A percentile compares a stretch with the other conserved stretches of the same genome.
Evolutionary conservation across 202 grass and related monocot genomes (phyloP).

Genomic region (Dendrocalamus latiflorus): DNA sequence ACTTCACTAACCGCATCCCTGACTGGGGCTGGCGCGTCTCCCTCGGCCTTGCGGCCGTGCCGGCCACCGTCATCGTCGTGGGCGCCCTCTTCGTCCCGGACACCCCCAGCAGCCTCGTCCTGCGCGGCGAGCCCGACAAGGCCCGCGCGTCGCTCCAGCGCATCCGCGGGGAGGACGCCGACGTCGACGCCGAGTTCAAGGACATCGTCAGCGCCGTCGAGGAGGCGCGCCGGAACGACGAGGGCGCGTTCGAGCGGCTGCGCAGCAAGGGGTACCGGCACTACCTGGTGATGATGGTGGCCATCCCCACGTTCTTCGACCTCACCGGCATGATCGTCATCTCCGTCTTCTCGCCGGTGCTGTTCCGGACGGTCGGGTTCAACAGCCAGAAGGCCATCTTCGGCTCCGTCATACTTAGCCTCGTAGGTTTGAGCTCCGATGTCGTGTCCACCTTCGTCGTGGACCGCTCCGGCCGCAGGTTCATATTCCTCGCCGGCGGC

Average conservation of each 20-base stretch:
- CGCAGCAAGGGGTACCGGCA: conserved; percentile 6
- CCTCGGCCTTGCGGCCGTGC: neutral
- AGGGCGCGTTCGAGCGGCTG: neutral
- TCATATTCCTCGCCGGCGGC: conserved; percentile 30
- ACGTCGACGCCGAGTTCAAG: neutral
- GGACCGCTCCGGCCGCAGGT: conserved; percentile 32
- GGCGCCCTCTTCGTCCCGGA: neutral
- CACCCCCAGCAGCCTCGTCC: conserved; percentile 4
- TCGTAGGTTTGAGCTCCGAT: conserved; percentile 8
- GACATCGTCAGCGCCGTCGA: neutral
- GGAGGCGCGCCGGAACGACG: neutral
- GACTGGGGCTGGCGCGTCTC: neutral
- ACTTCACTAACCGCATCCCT: neutral
- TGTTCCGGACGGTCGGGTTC: conserved; percentile 57
- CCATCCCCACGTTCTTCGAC: conserved; percentile 33
- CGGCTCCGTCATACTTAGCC: conserved; percentile 28
- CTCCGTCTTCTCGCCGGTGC: conserved; percentile 43
- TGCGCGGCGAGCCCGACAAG: neutral
- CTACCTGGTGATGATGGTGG: conserved; percentile 30
- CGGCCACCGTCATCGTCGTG: neutral
- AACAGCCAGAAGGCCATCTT: conserved; percentile 36
- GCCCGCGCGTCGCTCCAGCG: neutral
- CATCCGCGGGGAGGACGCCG: neutral
- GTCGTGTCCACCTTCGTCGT: conserved; percentile 20
- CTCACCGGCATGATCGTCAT: conserved; percentile 54